phyloP scores from a whole-genome alignment of 495 filamentous ascomycete genomes.

The Elaphomyces granulatus region DNA sequence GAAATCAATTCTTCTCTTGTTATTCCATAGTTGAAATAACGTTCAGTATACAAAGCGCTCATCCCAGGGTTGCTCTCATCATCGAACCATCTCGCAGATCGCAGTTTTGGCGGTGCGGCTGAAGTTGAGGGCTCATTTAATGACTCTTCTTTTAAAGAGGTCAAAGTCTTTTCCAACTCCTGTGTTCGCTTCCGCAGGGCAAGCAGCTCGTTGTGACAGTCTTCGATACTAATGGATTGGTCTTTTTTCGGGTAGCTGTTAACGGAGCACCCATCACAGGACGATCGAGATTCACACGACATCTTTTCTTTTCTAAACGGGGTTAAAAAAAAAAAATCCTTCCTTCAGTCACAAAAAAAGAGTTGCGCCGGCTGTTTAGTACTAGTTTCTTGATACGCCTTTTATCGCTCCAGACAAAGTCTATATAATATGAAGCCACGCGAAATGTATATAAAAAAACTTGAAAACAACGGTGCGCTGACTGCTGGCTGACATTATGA shows the following conservation, averaged over 20 bases:
- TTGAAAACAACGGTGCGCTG: too few species aligned
- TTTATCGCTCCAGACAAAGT: too few species aligned
- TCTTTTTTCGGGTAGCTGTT: constrained; percentile 3
- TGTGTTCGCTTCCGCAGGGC: constrained; percentile 23
- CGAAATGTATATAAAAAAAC: too few species aligned
- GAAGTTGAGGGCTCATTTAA: constrained; percentile 3
- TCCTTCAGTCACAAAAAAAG: too few species aligned
- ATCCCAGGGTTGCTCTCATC: constrained; percentile 34
- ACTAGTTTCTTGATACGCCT: too few species aligned
- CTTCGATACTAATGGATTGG: constrained; percentile 20
- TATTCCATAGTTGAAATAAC: constrained; percentile 42
- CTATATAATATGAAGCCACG: too few species aligned
- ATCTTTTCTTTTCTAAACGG: background rate
- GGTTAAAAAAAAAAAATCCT: too few species aligned
- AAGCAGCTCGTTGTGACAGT: constrained; percentile 25
- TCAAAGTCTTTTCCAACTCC: constrained; percentile 22
- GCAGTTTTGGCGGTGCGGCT: constrained; percentile 12
- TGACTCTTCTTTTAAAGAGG: constrained; percentile 12
- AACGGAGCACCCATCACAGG: constrained; percentile 21
- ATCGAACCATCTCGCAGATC: constrained; percentile 36
- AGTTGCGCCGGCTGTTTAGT: too few species aligned
- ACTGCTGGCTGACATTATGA: too few species aligned
- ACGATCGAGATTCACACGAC: constrained; percentile 5
- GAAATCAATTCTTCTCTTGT: constrained; percentile 39
- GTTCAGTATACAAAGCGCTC: constrained; percentile 38